Evolutionary conservation across 1,139 yeast species (phyloP).

Genomic region (Yamadazyma atmosphaerica): DNA sequence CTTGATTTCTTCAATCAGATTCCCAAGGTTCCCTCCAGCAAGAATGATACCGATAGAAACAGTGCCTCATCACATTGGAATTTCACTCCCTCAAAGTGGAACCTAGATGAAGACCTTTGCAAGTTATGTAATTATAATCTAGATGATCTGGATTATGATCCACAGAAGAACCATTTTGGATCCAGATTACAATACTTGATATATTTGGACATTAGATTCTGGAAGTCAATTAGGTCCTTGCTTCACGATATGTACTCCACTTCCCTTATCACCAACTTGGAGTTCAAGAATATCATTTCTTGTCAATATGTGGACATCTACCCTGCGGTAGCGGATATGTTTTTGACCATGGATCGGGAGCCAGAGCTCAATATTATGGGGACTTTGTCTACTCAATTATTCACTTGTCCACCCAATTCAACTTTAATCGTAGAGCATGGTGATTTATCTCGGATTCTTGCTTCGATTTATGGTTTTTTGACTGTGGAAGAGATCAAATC

Average conservation of each 20-base stretch:
- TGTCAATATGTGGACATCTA: slow-evolving; percentile 83
- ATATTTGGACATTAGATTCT: slow-evolving; percentile 67
- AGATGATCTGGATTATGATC: slow-evolving; percentile 26
- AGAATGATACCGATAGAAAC: slow-evolving; percentile 5
- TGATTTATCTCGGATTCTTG: slow-evolving; percentile 64
- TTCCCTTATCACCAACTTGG: slow-evolving; percentile 65
- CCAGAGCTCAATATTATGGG: slow-evolving; percentile 80
- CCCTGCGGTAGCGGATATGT: slow-evolving; percentile 75
- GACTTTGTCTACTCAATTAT: slow-evolving; percentile 78
- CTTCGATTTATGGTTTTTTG: slow-evolving; percentile 65
- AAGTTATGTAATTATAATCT: slow-evolving; percentile 47
- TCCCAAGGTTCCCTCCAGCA: slow-evolving; percentile 30
- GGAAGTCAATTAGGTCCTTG: slow-evolving; percentile 62
- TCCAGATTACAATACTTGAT: slow-evolving; percentile 79
- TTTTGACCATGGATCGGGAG: slow-evolving; percentile 70
- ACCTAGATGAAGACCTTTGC: slow-evolving; percentile 41
- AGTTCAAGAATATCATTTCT: slow-evolving; percentile 60
- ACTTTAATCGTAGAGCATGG: slow-evolving; percentile 68
- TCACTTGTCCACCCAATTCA: slow-evolving; percentile 82
- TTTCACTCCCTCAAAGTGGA: slow-evolving; percentile 41
- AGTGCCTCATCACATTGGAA: slow-evolving; percentile 34
- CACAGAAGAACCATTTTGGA: slow-evolving; percentile 44
- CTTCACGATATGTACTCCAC: slow-evolving; percentile 72
- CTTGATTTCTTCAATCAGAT: slow-evolving; percentile 32
- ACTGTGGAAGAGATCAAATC: slow-evolving; percentile 56